phyloP scores from a whole-genome alignment of 345 rosid genomes.

The Raphanus raphanistrum region DNA sequence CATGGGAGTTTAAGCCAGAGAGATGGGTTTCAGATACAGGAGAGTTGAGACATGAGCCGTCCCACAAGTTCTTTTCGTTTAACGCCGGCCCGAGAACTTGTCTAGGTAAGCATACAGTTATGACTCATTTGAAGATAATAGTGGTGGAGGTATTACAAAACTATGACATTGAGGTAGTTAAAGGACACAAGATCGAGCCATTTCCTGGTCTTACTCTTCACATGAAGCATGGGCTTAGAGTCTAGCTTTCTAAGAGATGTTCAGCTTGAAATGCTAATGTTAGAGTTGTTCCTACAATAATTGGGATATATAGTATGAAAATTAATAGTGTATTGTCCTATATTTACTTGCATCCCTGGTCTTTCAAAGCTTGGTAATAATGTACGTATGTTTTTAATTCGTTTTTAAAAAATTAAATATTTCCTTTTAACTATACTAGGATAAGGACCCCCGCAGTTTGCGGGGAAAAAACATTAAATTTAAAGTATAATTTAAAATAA shows the following conservation, averaged over 20 bases:
- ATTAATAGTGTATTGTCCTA: too few relatives aligned
- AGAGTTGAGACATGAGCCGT: not conserved
- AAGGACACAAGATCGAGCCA: not conserved
- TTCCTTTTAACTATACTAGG: too few relatives aligned
- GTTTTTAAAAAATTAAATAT: too few relatives aligned
- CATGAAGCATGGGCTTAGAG: not conserved
- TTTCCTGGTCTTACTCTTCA: not conserved
- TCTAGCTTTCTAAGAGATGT: not conserved
- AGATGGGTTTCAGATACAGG: slow-evolving; percentile 14
- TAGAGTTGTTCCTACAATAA: too few relatives aligned
- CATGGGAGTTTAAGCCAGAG: slow-evolving; percentile 32
- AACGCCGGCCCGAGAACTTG: not conserved
- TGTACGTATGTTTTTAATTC: too few relatives aligned
- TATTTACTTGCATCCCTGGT: too few relatives aligned
- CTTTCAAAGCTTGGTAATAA: too few relatives aligned
- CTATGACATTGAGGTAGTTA: not conserved
- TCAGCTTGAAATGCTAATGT: not conserved
- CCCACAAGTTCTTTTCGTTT: not conserved
- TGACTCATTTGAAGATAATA: not conserved
- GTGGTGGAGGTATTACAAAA: not conserved
- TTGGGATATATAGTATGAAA: too few relatives aligned
- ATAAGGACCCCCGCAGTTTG: too few relatives aligned
- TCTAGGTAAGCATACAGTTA: not conserved
- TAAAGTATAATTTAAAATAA: too few relatives aligned
- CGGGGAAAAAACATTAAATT: too few relatives aligned